Conservation (phyloP, 495 filamentous ascomycete species). For the Penicillium bovifimosum region DNA sequence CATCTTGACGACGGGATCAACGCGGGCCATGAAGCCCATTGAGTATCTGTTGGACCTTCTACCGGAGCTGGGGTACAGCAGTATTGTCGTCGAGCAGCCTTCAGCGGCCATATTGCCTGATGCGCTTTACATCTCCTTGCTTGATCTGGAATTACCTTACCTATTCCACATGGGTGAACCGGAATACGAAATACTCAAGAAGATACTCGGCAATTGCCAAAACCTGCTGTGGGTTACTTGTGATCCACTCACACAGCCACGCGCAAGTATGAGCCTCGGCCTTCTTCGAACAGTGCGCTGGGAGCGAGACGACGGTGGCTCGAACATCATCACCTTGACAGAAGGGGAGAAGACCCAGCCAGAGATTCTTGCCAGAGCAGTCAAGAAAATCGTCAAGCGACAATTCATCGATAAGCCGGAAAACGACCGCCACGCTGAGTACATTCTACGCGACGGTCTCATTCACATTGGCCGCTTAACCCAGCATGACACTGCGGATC, state of each 20-base stretch:
- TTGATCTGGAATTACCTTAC: conserved; percentile 12
- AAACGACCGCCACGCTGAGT: conserved; percentile 22
- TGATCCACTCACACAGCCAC: neutral
- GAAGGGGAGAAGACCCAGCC: neutral
- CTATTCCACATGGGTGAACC: neutral
- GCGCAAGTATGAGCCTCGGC: conserved; percentile 17
- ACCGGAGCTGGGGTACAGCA: neutral
- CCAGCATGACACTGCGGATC: conserved; percentile 14
- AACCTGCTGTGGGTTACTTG: conserved; percentile 36
- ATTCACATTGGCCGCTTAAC: conserved; percentile 28
- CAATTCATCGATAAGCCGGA: conserved; percentile 15
- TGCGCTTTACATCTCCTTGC: conserved; percentile 11
- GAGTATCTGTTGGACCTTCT: neutral
- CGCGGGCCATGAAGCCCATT: neutral
- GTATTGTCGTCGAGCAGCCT: neutral
- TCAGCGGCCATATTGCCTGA: neutral
- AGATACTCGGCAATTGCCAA: conserved; percentile 22
- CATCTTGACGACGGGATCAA: conserved; percentile 10
- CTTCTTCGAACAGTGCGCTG: conserved; percentile 24
- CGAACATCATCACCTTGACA: conserved; percentile 20
- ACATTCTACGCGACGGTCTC: conserved; percentile 15
- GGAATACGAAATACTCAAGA: conserved; percentile 6
- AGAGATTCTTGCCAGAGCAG: neutral
- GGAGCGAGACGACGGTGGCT: conserved; percentile 24
- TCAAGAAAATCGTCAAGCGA: conserved; percentile 13